Base-by-base conservation (phyloP, 208 protist genomes). In the Giardia muris region DNA sequence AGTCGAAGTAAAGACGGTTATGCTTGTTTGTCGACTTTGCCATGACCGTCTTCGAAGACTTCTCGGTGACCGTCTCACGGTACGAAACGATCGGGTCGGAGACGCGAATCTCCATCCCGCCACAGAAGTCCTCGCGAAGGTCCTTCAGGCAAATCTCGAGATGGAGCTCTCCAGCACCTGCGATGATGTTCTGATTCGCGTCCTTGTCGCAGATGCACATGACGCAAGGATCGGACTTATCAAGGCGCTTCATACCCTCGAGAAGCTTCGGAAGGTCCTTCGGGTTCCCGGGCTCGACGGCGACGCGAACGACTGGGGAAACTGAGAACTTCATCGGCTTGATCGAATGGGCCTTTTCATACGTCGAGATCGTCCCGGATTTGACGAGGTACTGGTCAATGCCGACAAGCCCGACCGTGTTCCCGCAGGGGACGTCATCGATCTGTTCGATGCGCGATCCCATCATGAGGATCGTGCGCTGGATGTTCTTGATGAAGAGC, bases 71-170 rank as follows among this genome's bases (percentile, higher is more conserved):
- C 46, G 98, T 99, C 95, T 99, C 98, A 93, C 97, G 96, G 96
- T 97, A 99, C 45, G 97, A 98, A 88, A 99, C 98, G 57, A 99
- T 97, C 67, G 97, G 97, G 93, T 99, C 97, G 46, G 97, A 98
- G 92, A 97, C 97, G 90, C 95, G 97, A 92, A 99, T 94, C 87
- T 96, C 95, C 67, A 97, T 96, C 44, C 95, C 95, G 92, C 96
- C 96, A 95, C 97, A 97, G 93, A 97, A 98, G 87, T 99, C 97
- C 89, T 99, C 97, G 94, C 96, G 95, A 0, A 99, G 96, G 96
- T 99, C 98, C 95, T 99, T 99, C 86, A 99, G 93, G 96, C 98
- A 99, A 93, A 99, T 99, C 95, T 99, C 98, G 91, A 99, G 95
- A 94, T 99, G 98, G 44, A 99, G 96, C 96, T 99, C 98, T 95